Evolutionary conservation across 768 basidiomycete genomes (phyloP).

Genomic region (Suillus plorans): DNA sequence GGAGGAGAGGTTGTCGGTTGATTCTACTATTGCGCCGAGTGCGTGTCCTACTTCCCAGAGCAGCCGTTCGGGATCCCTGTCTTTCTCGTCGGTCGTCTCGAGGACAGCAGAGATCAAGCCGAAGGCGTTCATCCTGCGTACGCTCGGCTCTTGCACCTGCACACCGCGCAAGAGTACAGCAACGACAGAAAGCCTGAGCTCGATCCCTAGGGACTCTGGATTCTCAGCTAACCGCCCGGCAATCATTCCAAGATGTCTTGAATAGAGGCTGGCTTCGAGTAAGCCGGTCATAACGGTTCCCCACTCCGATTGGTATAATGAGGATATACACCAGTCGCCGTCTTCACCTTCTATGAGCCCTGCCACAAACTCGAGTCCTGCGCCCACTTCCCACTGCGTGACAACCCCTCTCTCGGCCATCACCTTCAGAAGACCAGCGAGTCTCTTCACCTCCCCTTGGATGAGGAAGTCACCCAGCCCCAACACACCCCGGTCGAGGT

Average conservation of each 20-base stretch:
- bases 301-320: background rate
- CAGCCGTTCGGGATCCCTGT: conserved; percentile 25
- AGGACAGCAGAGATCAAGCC: conserved; percentile 25
- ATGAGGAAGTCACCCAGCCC: conserved; percentile 54
- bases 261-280: background rate
- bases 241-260: conserved; percentile 2
- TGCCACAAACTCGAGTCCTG: conserved; percentile 46
- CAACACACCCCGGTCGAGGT: conserved; percentile 50
- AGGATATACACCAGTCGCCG: background rate
- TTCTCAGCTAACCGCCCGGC: background rate
- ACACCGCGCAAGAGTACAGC: conserved; percentile 32
- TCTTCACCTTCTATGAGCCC: conserved; percentile 33
- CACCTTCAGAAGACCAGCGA: background rate
- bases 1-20: conserved; percentile 21
- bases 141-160: conserved; percentile 21
- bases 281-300: background rate
- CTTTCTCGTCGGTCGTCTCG: conserved; percentile 22
- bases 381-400: conserved; percentile 45
- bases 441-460: conserved; percentile 51
- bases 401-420: conserved; percentile 34
- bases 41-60: conserved; percentile 39
- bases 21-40: conserved; percentile 29
- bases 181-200: conserved; percentile 34
- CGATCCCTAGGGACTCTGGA: background rate
- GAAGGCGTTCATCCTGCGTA: conserved; percentile 24